Evolutionary conservation across 306 rosid genomes (phyloP).

Genomic region (Abrus pulchellus): DNA sequence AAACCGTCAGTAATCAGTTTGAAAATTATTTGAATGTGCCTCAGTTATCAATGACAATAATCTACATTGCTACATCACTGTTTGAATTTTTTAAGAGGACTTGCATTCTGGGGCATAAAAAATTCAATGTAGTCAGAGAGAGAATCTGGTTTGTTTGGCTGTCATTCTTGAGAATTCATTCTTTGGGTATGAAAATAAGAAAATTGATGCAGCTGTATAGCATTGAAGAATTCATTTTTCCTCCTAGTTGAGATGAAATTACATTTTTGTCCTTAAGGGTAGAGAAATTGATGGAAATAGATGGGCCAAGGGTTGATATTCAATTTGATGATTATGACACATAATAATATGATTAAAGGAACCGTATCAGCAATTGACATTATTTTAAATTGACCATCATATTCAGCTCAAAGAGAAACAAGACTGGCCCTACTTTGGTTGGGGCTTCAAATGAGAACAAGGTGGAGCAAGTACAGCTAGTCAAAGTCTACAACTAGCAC

Average conservation of each 20-base stretch:
- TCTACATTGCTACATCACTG: constrained; percentile 39
- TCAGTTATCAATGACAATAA: constrained; percentile 44
- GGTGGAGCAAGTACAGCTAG: constrained; percentile 42
- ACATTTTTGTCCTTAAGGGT: constrained; percentile 37
- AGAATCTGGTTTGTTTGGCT: constrained; percentile 44
- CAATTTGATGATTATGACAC: constrained; percentile 16
- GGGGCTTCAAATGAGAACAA: constrained; percentile 45
- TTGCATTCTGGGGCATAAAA: constrained; percentile 41
- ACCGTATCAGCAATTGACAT: neutral
- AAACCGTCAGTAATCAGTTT: constrained; percentile 59
- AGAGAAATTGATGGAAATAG: constrained; percentile 31
- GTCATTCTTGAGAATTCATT: constrained; percentile 35
- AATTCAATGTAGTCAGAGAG: constrained; percentile 35
- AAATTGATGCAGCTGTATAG: constrained; percentile 48
- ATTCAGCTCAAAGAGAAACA: constrained; percentile 43
- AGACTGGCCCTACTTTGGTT: constrained; percentile 43
- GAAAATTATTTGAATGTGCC: constrained; percentile 52
- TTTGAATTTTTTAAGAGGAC: constrained; percentile 39
- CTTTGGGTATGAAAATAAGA: constrained; percentile 35
- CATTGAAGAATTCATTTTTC: constrained; percentile 46
- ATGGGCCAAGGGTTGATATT: constrained; percentile 29
- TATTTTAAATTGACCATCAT: constrained; percentile 36
- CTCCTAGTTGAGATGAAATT: constrained; percentile 13
- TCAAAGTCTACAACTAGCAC: constrained; percentile 55
- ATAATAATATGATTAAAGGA: constrained; percentile 2